phyloP scores from a whole-genome alignment of 805 yeast species.

The Torulaspora franciscae region DNA sequence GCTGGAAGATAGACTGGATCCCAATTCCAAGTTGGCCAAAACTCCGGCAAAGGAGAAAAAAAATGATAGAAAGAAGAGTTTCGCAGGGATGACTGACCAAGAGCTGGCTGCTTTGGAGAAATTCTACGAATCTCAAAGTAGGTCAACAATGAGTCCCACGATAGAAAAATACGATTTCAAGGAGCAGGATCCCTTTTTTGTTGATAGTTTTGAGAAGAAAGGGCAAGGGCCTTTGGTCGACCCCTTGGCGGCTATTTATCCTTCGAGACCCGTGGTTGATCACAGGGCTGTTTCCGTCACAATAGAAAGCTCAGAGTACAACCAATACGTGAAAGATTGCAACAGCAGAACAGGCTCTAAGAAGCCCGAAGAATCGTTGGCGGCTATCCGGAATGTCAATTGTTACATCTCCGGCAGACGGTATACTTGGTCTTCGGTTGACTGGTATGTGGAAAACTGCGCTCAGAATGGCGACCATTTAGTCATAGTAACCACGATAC shows the following conservation, averaged over 20 bases:
- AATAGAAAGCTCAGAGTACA: constrained; percentile 18
- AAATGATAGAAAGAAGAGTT: constrained; percentile 24
- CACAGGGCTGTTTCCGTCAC: constrained; percentile 31
- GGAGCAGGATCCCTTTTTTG: constrained; percentile 24
- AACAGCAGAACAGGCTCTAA: constrained; percentile 6
- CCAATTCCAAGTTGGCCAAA: constrained; percentile 1
- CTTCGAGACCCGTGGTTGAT: constrained; percentile 33
- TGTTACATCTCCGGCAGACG: constrained; percentile 60
- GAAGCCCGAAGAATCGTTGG: constrained; percentile 9
- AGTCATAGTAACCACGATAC: constrained; percentile 53
- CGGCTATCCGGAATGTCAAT: constrained; percentile 36
- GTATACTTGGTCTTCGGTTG: constrained; percentile 73
- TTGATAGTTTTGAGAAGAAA: constrained; percentile 11
- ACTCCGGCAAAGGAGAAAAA: constrained; percentile 1
- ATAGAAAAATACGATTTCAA: constrained; percentile 32
- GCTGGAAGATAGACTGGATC: constrained; percentile 31
- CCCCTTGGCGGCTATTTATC: constrained; percentile 29
- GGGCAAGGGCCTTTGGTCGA: constrained; percentile 13
- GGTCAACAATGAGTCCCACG: constrained; percentile 21
- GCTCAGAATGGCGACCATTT: constrained; percentile 61
- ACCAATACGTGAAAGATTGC: constrained; percentile 12
- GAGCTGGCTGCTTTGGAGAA: constrained; percentile 32
- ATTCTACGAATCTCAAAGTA: constrained; percentile 25
- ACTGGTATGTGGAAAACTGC: constrained; percentile 56
- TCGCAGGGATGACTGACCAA: constrained; percentile 33